Conservation (phyloP, 73 alveolate species). For the Effrenium voratum region DNA sequence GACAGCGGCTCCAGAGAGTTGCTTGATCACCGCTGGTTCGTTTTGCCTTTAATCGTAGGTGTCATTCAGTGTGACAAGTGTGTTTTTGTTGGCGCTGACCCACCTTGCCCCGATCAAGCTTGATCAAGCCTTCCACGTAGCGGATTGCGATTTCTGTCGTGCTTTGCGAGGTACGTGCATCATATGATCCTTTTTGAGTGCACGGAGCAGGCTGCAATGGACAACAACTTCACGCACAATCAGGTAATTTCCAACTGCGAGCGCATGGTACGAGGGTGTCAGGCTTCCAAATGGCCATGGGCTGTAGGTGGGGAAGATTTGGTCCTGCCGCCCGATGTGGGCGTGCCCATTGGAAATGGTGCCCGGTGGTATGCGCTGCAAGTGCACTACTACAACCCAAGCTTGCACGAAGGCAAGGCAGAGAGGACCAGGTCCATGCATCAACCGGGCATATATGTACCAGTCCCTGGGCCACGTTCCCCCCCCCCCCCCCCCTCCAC, state of each 20-base stretch:
- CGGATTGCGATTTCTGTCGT: too few relatives aligned
- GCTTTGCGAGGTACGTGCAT: constrained; percentile 18
- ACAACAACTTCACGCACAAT: constrained; percentile 48
- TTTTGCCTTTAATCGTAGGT: too few relatives aligned
- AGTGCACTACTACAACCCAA: constrained; percentile 61
- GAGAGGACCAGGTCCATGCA: too few relatives aligned
- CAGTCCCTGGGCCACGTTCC: too few relatives aligned
- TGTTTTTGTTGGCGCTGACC: too few relatives aligned
- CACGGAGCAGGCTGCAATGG: constrained; percentile 19
- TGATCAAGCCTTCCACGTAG: too few relatives aligned
- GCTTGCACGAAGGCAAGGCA: neutral
- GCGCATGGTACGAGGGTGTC: constrained; percentile 57
- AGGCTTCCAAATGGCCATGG: constrained; percentile 47
- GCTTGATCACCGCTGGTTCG: too few relatives aligned
- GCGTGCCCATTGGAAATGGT: constrained; percentile 34
- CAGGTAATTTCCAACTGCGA: constrained; percentile 32
- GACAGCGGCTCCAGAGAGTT: neutral
- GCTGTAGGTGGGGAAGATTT: constrained; percentile 62
- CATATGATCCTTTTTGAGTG: constrained; percentile 67
- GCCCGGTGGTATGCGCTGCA: constrained; percentile 58
- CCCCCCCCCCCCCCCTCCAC: too few relatives aligned
- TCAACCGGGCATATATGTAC: too few relatives aligned
- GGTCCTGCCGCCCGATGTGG: constrained; percentile 50
- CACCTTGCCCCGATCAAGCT: too few relatives aligned
- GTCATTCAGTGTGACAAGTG: too few relatives aligned